A percentile compares a stretch with the other conserved stretches of the same genome.
These are phyloP conservation scores for Allium fistulosum DNA, from an alignment of 106 monocot species.

Conservation along the genomic window DNA sequence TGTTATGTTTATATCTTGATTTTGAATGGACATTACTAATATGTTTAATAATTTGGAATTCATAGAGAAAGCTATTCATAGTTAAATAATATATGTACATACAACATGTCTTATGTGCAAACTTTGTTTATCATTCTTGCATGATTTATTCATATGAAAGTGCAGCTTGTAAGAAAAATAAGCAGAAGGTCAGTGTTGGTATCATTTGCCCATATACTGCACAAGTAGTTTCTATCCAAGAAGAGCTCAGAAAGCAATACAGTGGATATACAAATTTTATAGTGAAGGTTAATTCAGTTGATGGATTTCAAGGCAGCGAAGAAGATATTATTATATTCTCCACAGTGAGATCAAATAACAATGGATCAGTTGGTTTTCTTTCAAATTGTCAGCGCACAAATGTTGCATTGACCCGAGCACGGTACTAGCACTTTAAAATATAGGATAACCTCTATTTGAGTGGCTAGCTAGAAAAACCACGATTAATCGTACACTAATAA, in stretches of 20 bases:
- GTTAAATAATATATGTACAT: not conserved
- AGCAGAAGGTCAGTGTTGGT: slow-evolving; percentile 24
- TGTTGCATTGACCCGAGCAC: slow-evolving; percentile 71
- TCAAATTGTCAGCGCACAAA: slow-evolving; percentile 34
- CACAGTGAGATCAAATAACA: slow-evolving; percentile 40
- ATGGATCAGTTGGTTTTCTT: slow-evolving; percentile 51
- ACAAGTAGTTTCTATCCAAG: slow-evolving; percentile 37
- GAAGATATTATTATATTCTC: slow-evolving; percentile 58
- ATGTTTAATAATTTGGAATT: not conserved
- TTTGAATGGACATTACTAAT: not conserved
- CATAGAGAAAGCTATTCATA: too few relatives aligned
- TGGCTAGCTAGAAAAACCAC: not conserved
- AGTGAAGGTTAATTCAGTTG: slow-evolving; percentile 47
- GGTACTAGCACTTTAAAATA: not conserved
- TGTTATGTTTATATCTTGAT: not conserved
- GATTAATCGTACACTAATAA: not conserved
- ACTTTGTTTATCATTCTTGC: not conserved
- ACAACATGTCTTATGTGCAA: not conserved
- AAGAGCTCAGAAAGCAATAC: slow-evolving; percentile 14
- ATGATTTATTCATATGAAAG: not conserved
- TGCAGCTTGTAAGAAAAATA: slow-evolving; percentile 5
- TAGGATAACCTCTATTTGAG: not conserved
- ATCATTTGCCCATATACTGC: slow-evolving; percentile 50
- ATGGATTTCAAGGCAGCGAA: slow-evolving; percentile 67
- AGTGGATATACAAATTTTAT: slow-evolving; percentile 6